Percentiles rank a stretch among this genome's conserved stretches.
These are phyloP conservation scores for Vitis amurensis DNA, from an alignment of 164 flowering plant species.

Conservation along the genomic window DNA sequence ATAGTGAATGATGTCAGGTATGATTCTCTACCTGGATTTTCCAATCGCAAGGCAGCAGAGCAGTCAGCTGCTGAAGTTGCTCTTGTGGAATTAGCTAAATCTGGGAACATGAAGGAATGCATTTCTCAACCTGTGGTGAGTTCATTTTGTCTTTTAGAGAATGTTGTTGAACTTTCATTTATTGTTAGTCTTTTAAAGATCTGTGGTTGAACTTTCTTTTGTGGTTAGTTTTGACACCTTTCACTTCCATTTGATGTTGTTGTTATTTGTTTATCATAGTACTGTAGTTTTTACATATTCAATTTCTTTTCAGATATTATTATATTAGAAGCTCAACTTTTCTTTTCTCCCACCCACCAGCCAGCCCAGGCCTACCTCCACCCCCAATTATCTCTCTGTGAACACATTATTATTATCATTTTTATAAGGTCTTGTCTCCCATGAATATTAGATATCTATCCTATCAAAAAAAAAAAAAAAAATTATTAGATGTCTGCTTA, in stretches of 20 bases:
- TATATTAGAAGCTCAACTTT: too few species aligned
- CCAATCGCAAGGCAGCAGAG: slow-evolving; percentile 93
- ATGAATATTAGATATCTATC: too few species aligned
- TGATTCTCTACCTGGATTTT: slow-evolving; percentile 88
- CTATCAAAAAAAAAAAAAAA: too few species aligned
- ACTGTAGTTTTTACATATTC: too few species aligned
- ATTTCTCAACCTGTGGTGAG: slow-evolving; percentile 79
- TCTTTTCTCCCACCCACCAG: too few species aligned
- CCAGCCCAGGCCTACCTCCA: too few species aligned
- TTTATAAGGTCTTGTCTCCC: too few species aligned
- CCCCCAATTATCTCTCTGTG: too few species aligned
- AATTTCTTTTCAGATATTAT: too few species aligned
- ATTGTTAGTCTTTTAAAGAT: not conserved
- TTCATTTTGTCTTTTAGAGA: slow-evolving; percentile 1
- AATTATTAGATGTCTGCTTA: too few species aligned
- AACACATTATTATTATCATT: too few species aligned
- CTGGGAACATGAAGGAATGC: slow-evolving; percentile 40
- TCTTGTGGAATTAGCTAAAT: slow-evolving; percentile 58
- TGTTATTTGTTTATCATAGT: not conserved
- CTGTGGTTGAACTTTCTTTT: not conserved
- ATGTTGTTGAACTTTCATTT: not conserved
- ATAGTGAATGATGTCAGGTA: slow-evolving; percentile 63
- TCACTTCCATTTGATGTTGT: not conserved
- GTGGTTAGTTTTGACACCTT: too few species aligned
- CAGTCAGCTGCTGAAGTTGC: slow-evolving; percentile 99